These are phyloP conservation scores for Scedosporium dehoogii DNA, from an alignment of 2,329 filamentous ascomycete genomes.

Conservation along the genomic window DNA sequence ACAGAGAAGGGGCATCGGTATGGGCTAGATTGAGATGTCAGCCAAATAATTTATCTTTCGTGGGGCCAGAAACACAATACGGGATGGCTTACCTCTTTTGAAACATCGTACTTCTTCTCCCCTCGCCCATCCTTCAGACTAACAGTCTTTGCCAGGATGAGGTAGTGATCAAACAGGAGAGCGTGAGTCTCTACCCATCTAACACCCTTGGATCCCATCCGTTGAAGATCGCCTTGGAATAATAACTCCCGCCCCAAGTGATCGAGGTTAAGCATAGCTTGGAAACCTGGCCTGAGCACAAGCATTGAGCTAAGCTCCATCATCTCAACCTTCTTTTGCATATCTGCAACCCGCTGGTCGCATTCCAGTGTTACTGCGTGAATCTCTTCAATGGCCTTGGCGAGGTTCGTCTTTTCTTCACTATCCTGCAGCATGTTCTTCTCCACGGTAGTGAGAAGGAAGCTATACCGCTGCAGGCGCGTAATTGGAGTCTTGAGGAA, in stretches of 20 bases:
- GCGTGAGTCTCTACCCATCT: constrained; percentile 91
- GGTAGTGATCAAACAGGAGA: constrained; percentile 90
- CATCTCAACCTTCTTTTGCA: constrained; percentile 81
- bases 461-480: constrained; percentile 77
- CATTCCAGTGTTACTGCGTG: constrained; percentile 82
- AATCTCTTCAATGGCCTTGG: constrained; percentile 83
- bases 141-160: constrained; percentile 80
- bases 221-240: constrained; percentile 77
- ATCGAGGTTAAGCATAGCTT: constrained; percentile 80
- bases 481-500: constrained; percentile 92
- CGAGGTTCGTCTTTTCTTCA: constrained; percentile 80
- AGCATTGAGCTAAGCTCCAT: constrained; percentile 77
- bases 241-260: constrained; percentile 90
- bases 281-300: constrained; percentile 77
- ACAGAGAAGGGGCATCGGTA: constrained; percentile 92
- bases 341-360: constrained; percentile 84
- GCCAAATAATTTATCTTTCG: neutral
- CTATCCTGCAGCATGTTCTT: constrained; percentile 76
- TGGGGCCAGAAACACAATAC: constrained; percentile 1
- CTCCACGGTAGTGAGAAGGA: constrained; percentile 73
- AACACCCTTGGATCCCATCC: constrained; percentile 81
- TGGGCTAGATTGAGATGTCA: constrained; percentile 44
- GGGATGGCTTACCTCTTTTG: constrained; percentile 58
- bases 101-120: constrained; percentile 89
- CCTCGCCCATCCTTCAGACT: constrained; percentile 57